A percentile compares a stretch with the other conserved stretches of the same genome.
Evolutionary conservation across 306 rosid species (phyloP).

Genomic region (Notholithocarpus densiflorus): DNA sequence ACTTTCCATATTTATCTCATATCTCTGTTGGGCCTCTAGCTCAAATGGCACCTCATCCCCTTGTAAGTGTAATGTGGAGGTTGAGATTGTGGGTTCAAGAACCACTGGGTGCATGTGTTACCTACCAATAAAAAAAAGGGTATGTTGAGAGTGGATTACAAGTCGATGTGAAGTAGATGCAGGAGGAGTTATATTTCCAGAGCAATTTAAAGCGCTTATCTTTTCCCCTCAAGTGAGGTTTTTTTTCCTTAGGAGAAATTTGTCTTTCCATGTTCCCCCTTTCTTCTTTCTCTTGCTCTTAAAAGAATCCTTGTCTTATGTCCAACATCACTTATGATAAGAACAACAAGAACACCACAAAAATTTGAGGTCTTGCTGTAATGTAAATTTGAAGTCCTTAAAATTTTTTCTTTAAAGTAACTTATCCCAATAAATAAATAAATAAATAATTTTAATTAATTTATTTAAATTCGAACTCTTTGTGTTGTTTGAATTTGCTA

Average conservation of each 20-base stretch:
- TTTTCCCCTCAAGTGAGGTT: neutral
- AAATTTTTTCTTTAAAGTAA: neutral
- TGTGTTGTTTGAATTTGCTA: neutral
- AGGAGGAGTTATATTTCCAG: neutral
- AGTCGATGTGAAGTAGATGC: neutral
- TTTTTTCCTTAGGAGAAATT: neutral
- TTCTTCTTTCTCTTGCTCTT: neutral
- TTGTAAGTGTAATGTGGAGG: too few species aligned
- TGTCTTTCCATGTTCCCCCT: neutral
- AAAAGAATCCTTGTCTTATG: neutral
- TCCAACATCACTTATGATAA: neutral
- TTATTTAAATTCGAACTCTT: neutral
- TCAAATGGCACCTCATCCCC: too few species aligned
- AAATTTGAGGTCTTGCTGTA: neutral
- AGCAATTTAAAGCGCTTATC: neutral
- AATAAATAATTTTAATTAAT: too few species aligned
- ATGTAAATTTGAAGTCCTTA: neutral
- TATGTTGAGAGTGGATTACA: neutral
- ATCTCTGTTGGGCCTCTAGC: neutral
- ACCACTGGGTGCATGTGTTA: too few species aligned
- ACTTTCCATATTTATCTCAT: neutral
- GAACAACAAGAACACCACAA: neutral
- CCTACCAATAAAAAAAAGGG: too few species aligned
- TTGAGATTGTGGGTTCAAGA: too few species aligned
- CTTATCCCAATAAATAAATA: too few species aligned